Conservation (phyloP, 2,329 filamentous ascomycete species). For the Hypoxylon rubiginosum region DNA sequence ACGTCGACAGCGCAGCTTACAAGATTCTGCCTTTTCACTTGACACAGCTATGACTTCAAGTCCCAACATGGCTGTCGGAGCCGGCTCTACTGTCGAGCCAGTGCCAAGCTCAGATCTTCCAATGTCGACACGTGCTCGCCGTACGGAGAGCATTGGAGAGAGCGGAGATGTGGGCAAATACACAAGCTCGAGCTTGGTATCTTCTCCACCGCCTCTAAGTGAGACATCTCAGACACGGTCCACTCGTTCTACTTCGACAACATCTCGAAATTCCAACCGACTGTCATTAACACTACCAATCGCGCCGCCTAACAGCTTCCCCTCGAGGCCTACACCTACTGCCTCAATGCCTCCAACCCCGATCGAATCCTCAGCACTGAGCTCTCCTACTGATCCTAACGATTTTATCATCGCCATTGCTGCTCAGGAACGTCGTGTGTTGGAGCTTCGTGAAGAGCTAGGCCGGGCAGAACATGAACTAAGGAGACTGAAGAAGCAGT, state of each 20-base stretch:
- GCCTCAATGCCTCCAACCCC: slow-evolving; percentile 66
- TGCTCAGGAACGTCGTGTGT: slow-evolving; percentile 88
- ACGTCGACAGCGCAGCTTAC: slow-evolving; percentile 45
- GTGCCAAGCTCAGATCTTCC: slow-evolving; percentile 25
- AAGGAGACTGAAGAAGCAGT: slow-evolving; percentile 83
- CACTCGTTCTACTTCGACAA: slow-evolving; percentile 65
- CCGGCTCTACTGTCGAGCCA: slow-evolving; percentile 30
- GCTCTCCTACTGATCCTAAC: slow-evolving; percentile 67
- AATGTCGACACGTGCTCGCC: slow-evolving; percentile 36
- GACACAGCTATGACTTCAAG: slow-evolving; percentile 47
- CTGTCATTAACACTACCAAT: slow-evolving; percentile 74
- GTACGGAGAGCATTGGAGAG: slow-evolving; percentile 32
- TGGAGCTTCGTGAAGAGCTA: slow-evolving; percentile 94
- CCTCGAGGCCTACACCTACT: slow-evolving; percentile 65
- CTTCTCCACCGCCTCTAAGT: slow-evolving; percentile 56
- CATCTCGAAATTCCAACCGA: slow-evolving; percentile 68
- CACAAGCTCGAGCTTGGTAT: slow-evolving; percentile 52
- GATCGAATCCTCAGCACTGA: slow-evolving; percentile 58
- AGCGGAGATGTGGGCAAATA: slow-evolving; percentile 40
- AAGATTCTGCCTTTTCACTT: slow-evolving; percentile 44
- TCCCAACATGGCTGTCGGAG: slow-evolving; percentile 34
- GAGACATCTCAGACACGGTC: slow-evolving; percentile 60
- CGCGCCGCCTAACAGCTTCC: slow-evolving; percentile 65
- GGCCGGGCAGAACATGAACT: slow-evolving; percentile 83
- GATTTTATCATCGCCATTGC: slow-evolving; percentile 90